Evolutionary conservation across 305 asterid genomes (phyloP).

Genomic region (Rubia balearica): DNA sequence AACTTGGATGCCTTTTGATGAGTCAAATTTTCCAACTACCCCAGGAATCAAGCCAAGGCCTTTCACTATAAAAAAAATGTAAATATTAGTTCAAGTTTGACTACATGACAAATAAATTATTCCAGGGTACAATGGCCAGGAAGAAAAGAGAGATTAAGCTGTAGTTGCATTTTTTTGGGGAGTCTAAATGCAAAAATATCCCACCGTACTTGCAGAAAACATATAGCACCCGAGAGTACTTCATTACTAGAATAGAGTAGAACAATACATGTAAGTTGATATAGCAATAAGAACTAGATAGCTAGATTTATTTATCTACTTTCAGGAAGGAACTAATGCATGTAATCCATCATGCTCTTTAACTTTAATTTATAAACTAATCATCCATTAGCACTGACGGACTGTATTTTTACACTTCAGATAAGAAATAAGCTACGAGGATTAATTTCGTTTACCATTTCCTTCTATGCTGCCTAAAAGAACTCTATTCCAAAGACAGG

Average conservation of each 20-base stretch:
- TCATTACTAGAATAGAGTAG: background rate
- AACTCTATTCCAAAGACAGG: background rate
- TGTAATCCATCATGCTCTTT: background rate
- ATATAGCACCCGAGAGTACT: background rate
- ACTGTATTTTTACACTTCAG: background rate
- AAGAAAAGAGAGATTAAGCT: background rate
- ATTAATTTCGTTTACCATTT: background rate
- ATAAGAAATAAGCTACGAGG: background rate
- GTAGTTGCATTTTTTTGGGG: background rate
- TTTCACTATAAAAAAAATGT: slow-evolving; percentile 44
- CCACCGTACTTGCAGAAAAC: background rate
- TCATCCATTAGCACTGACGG: background rate
- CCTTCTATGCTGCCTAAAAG: background rate
- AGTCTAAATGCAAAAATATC: background rate
- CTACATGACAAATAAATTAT: slow-evolving; percentile 10
- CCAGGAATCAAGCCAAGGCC: slow-evolving; percentile 99
- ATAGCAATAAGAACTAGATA: background rate
- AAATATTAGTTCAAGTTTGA: slow-evolving; percentile 18
- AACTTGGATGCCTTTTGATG: slow-evolving; percentile 69
- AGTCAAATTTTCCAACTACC: slow-evolving; percentile 82
- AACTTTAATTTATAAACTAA: background rate
- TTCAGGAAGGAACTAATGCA: slow-evolving; percentile 5
- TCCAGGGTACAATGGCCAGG: background rate
- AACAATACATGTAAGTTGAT: background rate
- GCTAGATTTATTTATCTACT: background rate